Conservation (phyloP, 176 grass and related monocot species). For the Thalia dealbata region DNA sequence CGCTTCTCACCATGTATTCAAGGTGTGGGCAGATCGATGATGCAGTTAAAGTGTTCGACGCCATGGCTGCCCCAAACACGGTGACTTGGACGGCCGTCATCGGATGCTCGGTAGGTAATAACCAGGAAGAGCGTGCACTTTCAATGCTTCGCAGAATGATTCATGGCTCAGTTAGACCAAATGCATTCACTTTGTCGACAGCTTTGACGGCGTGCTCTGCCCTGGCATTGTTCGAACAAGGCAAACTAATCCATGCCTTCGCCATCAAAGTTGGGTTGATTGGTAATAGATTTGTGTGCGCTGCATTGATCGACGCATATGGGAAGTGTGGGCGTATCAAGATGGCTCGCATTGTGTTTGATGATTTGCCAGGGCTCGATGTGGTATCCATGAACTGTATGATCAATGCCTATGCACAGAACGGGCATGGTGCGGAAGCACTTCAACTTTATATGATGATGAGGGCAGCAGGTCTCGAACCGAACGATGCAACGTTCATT, state of each 20-base stretch:
- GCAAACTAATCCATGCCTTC: slow-evolving; percentile 19
- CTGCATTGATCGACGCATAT: slow-evolving; percentile 16
- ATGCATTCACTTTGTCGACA: slow-evolving; percentile 27
- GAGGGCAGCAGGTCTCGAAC: slow-evolving; percentile 12
- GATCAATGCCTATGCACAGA: slow-evolving; percentile 28
- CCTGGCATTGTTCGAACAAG: slow-evolving; percentile 18
- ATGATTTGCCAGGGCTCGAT: slow-evolving; percentile 15
- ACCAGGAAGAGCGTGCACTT: slow-evolving; percentile 19
- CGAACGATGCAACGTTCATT: slow-evolving; percentile 14
- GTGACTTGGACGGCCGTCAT: slow-evolving; percentile 20
- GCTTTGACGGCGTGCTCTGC: slow-evolving; percentile 19
- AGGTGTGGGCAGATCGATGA: slow-evolving; percentile 18
- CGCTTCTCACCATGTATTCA: slow-evolving; percentile 26
- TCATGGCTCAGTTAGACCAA: slow-evolving; percentile 1
- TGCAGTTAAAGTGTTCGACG: slow-evolving; percentile 12
- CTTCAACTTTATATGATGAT: slow-evolving; percentile 10
- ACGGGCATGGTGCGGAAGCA: slow-evolving; percentile 15
- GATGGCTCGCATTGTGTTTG: slow-evolving; percentile 17
- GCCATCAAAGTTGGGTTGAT: slow-evolving; percentile 17
- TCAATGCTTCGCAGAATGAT: slow-evolving; percentile 22
- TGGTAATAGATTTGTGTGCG: slow-evolving; percentile 2
- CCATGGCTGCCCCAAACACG: not conserved
- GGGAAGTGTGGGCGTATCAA: slow-evolving; percentile 21
- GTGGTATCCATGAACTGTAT: slow-evolving; percentile 21
- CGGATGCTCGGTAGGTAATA: slow-evolving; percentile 24